phyloP scores from a whole-genome alignment of 257 asterid species.

The Perilla frutescens region DNA sequence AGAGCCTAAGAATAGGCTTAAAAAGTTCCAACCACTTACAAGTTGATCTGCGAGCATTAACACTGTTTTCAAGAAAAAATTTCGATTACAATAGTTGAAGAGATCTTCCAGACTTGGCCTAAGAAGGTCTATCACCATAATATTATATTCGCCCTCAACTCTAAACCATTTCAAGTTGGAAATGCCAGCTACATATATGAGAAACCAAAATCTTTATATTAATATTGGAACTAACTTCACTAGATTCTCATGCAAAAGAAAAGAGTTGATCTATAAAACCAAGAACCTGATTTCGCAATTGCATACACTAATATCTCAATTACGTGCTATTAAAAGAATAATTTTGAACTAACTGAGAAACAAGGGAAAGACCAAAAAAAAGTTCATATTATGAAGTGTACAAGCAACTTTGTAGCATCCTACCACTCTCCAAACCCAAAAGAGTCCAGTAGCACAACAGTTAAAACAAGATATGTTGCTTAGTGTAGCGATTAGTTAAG shows the following conservation, averaged over 20 bases:
- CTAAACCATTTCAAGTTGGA: constrained; percentile 88
- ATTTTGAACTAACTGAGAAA: neutral
- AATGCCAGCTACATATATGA: constrained; percentile 61
- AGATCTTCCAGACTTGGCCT: constrained; percentile 94
- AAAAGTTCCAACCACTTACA: constrained; percentile 51
- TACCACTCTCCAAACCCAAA: constrained; percentile 4
- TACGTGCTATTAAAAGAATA: constrained; percentile 8
- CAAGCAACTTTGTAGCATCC: constrained; percentile 22
- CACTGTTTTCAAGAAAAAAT: constrained; percentile 75
- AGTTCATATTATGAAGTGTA: neutral
- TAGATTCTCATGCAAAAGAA: constrained; percentile 6
- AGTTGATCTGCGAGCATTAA: constrained; percentile 90
- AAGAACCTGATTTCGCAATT: constrained; percentile 12
- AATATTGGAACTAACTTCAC: neutral
- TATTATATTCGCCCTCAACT: constrained; percentile 75
- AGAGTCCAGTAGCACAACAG: neutral
- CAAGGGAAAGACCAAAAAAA: neutral
- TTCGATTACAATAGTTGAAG: constrained; percentile 80
- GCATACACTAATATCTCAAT: constrained; percentile 2
- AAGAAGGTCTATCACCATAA: constrained; percentile 80
- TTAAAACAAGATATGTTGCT: neutral
- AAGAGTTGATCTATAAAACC: neutral
- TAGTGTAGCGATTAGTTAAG: too few relatives aligned
- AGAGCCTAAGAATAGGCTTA: neutral
- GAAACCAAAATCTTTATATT: constrained; percentile 29